These are phyloP conservation scores for Babesia bovis DNA, from an alignment of 169 alveolate species.

Conservation along the genomic window DNA sequence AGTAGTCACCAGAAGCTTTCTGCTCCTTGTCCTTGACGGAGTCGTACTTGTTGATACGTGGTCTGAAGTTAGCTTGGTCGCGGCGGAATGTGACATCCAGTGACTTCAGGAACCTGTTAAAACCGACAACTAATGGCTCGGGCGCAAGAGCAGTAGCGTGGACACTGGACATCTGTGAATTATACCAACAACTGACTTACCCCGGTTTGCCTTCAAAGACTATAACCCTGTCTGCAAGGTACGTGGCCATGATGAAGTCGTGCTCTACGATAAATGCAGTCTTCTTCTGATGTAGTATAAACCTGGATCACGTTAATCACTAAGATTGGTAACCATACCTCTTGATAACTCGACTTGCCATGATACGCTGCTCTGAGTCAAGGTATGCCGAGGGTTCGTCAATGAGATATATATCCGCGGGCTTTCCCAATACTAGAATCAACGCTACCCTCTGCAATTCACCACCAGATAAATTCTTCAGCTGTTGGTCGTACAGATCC, in stretches of 20 bases:
- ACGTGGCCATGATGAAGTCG: conserved; percentile 99
- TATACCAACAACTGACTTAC: conserved; percentile 72
- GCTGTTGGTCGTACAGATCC: conserved; percentile 91
- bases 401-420: conserved; percentile 97
- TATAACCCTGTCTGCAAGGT: conserved; percentile 98
- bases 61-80: conserved; percentile 98
- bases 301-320: conserved; percentile 45
- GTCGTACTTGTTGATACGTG: conserved; percentile 97
- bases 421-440: conserved; percentile 95
- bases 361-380: conserved; percentile 98
- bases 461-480: conserved; percentile 97
- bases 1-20: conserved; percentile 93
- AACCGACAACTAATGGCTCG: conserved; percentile 84
- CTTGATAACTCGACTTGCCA: conserved; percentile 98
- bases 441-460: conserved; percentile 98
- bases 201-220: conserved; percentile 98
- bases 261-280: conserved; percentile 99
- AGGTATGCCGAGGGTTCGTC: conserved; percentile 99
- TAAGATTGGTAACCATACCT: conserved; percentile 61
- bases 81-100: conserved; percentile 97
- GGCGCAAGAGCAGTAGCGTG: conserved; percentile 77
- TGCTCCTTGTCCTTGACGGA: conserved; percentile 98
- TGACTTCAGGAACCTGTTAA: conserved; percentile 92
- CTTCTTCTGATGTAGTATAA: conserved; percentile 94
- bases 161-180: conserved; percentile 24